These are phyloP conservation scores for Astrocystis sublimbata DNA, from an alignment of 495 filamentous ascomycete genomes.

Conservation along the genomic window DNA sequence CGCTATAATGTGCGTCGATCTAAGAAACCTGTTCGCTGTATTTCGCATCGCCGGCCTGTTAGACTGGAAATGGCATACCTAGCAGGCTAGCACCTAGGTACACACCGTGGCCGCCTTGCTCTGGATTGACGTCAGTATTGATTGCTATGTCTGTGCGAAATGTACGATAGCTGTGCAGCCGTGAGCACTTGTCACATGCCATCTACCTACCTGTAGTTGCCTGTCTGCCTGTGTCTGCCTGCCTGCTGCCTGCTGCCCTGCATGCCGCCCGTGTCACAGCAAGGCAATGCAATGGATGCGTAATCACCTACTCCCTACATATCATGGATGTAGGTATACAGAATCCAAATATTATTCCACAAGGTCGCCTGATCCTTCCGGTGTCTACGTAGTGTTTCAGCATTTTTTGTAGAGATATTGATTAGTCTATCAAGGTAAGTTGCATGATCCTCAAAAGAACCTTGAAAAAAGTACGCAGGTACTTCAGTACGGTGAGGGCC, in stretches of 20 bases:
- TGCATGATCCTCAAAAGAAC: neutral
- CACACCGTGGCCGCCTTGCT: too few species aligned
- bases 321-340: too few species aligned
- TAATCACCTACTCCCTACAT: too few species aligned
- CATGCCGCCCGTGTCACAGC: neutral
- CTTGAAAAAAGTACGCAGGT: neutral
- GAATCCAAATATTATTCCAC: too few species aligned
- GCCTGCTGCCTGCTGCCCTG: too few species aligned
- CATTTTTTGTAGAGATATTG: neutral
- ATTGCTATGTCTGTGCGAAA: neutral
- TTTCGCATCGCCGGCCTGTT: slow-evolving; percentile 1
- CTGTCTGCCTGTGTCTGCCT: too few species aligned
- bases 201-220: neutral
- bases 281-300: neutral
- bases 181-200: slow-evolving; percentile 5
- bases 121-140: neutral
- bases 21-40: neutral
- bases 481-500: neutral
- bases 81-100: too few species aligned
- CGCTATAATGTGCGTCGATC: neutral
- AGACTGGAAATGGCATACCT: too few species aligned
- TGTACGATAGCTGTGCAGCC: too few species aligned
- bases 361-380: neutral
- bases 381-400: neutral
- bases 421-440: neutral